These are phyloP conservation scores for Nothophoma quercina DNA, from an alignment of 2,329 filamentous ascomycete species.

Conservation along the genomic window DNA sequence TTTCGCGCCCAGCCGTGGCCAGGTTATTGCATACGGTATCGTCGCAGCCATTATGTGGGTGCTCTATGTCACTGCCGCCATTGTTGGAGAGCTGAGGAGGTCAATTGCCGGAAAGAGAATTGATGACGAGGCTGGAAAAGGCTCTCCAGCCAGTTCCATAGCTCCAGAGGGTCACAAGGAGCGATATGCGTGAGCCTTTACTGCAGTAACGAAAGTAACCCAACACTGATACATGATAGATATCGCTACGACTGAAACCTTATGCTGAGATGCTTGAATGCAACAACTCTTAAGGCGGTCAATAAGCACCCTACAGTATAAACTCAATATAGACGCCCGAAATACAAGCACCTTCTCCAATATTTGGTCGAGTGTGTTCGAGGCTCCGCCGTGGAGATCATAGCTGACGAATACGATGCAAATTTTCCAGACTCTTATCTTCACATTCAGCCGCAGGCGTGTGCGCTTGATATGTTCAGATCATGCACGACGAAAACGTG, in stretches of 20 bases:
- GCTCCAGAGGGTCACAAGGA: slow-evolving; percentile 12
- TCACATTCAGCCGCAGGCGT: neutral
- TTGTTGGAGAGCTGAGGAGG: slow-evolving; percentile 40
- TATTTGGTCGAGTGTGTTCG: neutral
- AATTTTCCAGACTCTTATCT: neutral
- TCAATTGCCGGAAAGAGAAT: slow-evolving; percentile 18
- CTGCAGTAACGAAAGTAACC: too few relatives aligned
- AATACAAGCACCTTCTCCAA: neutral
- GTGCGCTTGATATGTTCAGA: neutral
- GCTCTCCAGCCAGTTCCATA: neutral
- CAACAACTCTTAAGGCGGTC: neutral
- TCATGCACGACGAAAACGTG: neutral
- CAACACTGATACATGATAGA: neutral
- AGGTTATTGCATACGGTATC: slow-evolving; percentile 45
- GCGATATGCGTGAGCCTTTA: slow-evolving; percentile 10
- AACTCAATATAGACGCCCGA: neutral
- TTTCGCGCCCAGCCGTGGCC: slow-evolving; percentile 33
- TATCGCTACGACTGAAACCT: neutral
- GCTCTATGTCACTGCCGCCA: slow-evolving; percentile 36
- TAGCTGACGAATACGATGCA: neutral
- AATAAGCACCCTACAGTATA: too few relatives aligned
- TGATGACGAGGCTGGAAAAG: slow-evolving; percentile 10
- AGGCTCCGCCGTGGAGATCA: neutral
- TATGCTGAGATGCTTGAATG: too few relatives aligned
- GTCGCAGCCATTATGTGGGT: slow-evolving; percentile 47